Conservation (phyloP, 345 rosid genomes). For the Populus euphratica region DNA sequence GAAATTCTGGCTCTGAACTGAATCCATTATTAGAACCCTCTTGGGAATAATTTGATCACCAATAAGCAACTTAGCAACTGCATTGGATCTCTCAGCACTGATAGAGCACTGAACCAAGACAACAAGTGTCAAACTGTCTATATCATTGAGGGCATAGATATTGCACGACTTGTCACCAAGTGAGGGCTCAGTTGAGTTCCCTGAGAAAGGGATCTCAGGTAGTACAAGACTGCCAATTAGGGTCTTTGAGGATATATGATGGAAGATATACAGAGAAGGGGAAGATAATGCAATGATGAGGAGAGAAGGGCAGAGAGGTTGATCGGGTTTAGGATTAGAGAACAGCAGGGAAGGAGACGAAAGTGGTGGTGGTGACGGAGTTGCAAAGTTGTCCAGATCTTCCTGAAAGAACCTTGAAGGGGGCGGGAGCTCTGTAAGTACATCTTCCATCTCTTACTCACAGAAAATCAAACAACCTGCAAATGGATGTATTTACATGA, state of each 20-base stretch:
- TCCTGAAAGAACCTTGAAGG: slow-evolving; percentile 94
- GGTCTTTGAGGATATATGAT: slow-evolving; percentile 52
- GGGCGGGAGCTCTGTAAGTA: slow-evolving; percentile 82
- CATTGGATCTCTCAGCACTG: slow-evolving; percentile 62
- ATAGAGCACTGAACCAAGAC: slow-evolving; percentile 63
- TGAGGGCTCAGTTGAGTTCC: slow-evolving; percentile 58
- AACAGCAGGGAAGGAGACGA: slow-evolving; percentile 72
- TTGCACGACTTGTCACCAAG: slow-evolving; percentile 77
- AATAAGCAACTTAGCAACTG: slow-evolving; percentile 64
- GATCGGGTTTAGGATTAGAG: slow-evolving; percentile 47
- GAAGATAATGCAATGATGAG: slow-evolving; percentile 71
- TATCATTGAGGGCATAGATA: slow-evolving; percentile 48
- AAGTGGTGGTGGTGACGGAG: slow-evolving; percentile 43
- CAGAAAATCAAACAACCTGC: slow-evolving; percentile 1
- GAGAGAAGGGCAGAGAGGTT: slow-evolving; percentile 63
- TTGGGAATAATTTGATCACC: slow-evolving; percentile 65
- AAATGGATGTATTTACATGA: background rate
- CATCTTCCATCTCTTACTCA: slow-evolving; percentile 67
- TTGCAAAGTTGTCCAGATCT: slow-evolving; percentile 79
- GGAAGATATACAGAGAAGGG: slow-evolving; percentile 55
- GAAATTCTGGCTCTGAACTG: slow-evolving; percentile 75
- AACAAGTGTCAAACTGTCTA: slow-evolving; percentile 40
- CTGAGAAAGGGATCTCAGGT: slow-evolving; percentile 73
- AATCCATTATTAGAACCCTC: slow-evolving; percentile 61
- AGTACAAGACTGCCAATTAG: slow-evolving; percentile 68